A percentile compares a stretch with the other conserved stretches of the same genome.
Evolutionary conservation across 164 flowering plant species (phyloP).

Genomic region (Tinospora cordifolia): DNA sequence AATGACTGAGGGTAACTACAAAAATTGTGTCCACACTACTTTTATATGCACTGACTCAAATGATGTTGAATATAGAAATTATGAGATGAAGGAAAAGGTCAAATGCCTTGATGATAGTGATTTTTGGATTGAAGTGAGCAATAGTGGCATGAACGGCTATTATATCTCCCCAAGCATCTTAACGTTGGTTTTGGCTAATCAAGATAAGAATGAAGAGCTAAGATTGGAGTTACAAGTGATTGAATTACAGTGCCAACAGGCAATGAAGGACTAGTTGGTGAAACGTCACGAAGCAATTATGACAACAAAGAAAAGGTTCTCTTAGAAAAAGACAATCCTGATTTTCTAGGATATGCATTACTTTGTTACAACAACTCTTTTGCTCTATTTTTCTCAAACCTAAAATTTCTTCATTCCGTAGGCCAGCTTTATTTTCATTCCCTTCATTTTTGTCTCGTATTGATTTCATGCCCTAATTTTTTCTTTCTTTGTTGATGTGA

Average conservation of each 20-base stretch:
- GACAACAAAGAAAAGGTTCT: conserved; percentile 37
- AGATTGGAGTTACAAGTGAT: conserved; percentile 42
- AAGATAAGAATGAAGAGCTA: conserved; percentile 30
- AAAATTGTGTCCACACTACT: conserved; percentile 9
- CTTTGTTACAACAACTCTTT: too few species aligned
- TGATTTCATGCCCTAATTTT: too few species aligned
- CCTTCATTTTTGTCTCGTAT: too few species aligned
- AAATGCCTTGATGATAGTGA: neutral
- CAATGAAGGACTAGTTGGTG: conserved; percentile 34
- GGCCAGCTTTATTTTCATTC: too few species aligned
- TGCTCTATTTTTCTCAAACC: too few species aligned
- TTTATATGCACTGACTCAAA: conserved; percentile 20
- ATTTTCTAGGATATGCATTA: conserved; percentile 15
- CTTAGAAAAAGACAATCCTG: conserved; percentile 25
- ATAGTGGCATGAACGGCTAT: conserved; percentile 1
- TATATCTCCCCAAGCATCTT: conserved; percentile 24
- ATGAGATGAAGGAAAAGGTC: neutral
- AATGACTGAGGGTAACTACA: conserved; percentile 21
- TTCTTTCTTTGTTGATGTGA: too few species aligned
- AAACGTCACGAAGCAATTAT: conserved; percentile 47
- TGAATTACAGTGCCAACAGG: conserved; percentile 41
- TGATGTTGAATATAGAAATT: neutral
- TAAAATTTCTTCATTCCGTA: too few species aligned
- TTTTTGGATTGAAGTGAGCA: neutral
- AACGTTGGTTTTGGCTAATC: conserved; percentile 16